Conservation (phyloP, 768 basidiomycete species). For the Royoungia palumana region DNA sequence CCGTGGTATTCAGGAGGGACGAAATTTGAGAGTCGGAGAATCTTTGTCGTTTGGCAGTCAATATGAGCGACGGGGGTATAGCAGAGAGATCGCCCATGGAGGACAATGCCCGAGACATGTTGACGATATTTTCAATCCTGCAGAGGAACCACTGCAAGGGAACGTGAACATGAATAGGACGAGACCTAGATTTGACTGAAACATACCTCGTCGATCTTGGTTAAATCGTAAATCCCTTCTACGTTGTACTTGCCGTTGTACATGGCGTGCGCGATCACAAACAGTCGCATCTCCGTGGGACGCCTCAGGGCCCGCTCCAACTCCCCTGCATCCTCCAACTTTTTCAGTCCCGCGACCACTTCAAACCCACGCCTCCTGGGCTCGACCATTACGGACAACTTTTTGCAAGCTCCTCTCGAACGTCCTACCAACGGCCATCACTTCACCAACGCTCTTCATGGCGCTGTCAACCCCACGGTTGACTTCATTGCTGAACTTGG, state of each 20-base stretch:
- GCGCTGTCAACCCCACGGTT: constrained; percentile 93
- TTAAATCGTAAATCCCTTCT: constrained; percentile 85
- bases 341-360: constrained; percentile 85
- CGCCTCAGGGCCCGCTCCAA: constrained; percentile 72
- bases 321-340: constrained; percentile 63
- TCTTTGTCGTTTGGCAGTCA: constrained; percentile 88
- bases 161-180: neutral
- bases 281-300: constrained; percentile 94
- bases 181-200: neutral
- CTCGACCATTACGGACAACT: constrained; percentile 95
- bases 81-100: constrained; percentile 64
- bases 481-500: constrained; percentile 93
- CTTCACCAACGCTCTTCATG: constrained; percentile 99
- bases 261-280: constrained; percentile 98
- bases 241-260: constrained; percentile 89
- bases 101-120: constrained; percentile 74
- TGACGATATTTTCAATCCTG: constrained; percentile 98
- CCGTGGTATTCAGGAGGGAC: constrained; percentile 67
- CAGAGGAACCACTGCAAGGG: constrained; percentile 85
- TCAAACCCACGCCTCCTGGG: constrained; percentile 97
- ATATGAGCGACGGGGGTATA: constrained; percentile 74
- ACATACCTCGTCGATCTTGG: constrained; percentile 93
- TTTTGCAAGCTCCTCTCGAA: constrained; percentile 99
- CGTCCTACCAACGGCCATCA: constrained; percentile 99
- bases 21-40: constrained; percentile 94